phyloP scores from a whole-genome alignment of 2,329 filamentous ascomycete species.

The Penicillium sp. region DNA sequence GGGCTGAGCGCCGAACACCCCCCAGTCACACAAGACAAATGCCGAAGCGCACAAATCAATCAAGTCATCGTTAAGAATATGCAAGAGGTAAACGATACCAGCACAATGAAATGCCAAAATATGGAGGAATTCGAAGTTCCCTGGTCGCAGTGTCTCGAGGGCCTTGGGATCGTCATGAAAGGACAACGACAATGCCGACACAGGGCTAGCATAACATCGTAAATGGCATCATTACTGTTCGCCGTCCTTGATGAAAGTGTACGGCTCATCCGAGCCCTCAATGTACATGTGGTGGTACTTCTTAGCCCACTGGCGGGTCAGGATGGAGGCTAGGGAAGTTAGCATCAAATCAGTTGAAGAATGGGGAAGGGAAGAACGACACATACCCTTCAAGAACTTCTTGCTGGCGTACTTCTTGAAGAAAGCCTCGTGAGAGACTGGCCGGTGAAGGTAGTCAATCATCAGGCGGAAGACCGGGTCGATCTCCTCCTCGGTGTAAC shows the following conservation, averaged over 20 bases:
- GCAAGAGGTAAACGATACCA: slow-evolving; percentile 42
- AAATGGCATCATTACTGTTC: slow-evolving; percentile 32
- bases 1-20: slow-evolving; percentile 39
- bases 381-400: slow-evolving; percentile 95
- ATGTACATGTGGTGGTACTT: slow-evolving; percentile 58
- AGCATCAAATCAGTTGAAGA: slow-evolving; percentile 10
- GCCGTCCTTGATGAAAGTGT: slow-evolving; percentile 36
- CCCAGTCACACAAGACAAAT: slow-evolving; percentile 36
- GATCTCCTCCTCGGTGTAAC: slow-evolving; percentile 91
- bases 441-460: slow-evolving; percentile 92
- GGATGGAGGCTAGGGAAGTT: slow-evolving; percentile 71
- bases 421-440: slow-evolving; percentile 92
- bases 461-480: slow-evolving; percentile 89
- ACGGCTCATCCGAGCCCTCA: slow-evolving; percentile 35
- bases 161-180: slow-evolving; percentile 31
- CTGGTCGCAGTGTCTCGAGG: slow-evolving; percentile 23
- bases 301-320: slow-evolving; percentile 92
- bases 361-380: not conserved
- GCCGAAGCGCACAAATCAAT: slow-evolving; percentile 38
- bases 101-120: slow-evolving; percentile 46
- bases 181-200: slow-evolving; percentile 24
- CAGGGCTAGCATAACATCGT: slow-evolving; percentile 31
- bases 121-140: slow-evolving; percentile 38
- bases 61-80: slow-evolving; percentile 44
- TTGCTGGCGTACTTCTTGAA: slow-evolving; percentile 99